Percentiles rank a stretch among this genome's conserved stretches.
These are phyloP conservation scores for Lachnellula occidentalis DNA, from an alignment of 2,329 filamentous ascomycete species.

Conservation along the genomic window DNA sequence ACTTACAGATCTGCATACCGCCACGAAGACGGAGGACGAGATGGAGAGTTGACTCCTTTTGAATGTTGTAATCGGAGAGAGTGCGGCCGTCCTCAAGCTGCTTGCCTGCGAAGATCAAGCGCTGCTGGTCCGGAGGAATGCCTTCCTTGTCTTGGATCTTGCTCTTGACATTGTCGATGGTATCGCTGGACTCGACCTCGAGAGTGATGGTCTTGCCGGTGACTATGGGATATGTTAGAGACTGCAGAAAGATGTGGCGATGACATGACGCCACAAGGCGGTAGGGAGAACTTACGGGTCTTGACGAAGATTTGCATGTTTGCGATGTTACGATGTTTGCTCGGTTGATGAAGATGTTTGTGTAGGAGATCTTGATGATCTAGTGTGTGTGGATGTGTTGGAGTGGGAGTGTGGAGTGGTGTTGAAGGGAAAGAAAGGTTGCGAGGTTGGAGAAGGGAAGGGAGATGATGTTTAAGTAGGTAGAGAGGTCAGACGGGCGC, in stretches of 20 bases:
- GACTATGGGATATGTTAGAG: slow-evolving; percentile 61
- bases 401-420: slow-evolving; percentile 1
- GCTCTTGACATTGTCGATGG: slow-evolving; percentile 99
- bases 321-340: slow-evolving; percentile 11
- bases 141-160: slow-evolving; percentile 99
- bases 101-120: slow-evolving; percentile 99
- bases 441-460: background rate
- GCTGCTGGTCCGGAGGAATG: slow-evolving; percentile 98
- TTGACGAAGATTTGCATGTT: slow-evolving; percentile 97
- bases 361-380: slow-evolving; percentile 11
- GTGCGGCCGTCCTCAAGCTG: slow-evolving; percentile 99
- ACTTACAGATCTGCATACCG: slow-evolving; percentile 98
- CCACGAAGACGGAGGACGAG: slow-evolving; percentile 96
- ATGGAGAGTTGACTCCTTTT: slow-evolving; percentile 99
- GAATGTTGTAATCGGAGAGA: slow-evolving; percentile 99
- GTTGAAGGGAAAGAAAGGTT: slow-evolving; percentile 1
- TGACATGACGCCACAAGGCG: slow-evolving; percentile 39
- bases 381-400: background rate
- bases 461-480: too few relatives aligned
- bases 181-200: slow-evolving; percentile 99
- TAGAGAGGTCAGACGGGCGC: background rate
- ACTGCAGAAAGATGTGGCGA: slow-evolving; percentile 58
- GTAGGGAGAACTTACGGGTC: slow-evolving; percentile 62
- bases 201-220: slow-evolving; percentile 99
- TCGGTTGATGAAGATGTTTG: background rate